phyloP scores from a whole-genome alignment of 2,329 filamentous ascomycete species.

The Penicillium sp. region DNA sequence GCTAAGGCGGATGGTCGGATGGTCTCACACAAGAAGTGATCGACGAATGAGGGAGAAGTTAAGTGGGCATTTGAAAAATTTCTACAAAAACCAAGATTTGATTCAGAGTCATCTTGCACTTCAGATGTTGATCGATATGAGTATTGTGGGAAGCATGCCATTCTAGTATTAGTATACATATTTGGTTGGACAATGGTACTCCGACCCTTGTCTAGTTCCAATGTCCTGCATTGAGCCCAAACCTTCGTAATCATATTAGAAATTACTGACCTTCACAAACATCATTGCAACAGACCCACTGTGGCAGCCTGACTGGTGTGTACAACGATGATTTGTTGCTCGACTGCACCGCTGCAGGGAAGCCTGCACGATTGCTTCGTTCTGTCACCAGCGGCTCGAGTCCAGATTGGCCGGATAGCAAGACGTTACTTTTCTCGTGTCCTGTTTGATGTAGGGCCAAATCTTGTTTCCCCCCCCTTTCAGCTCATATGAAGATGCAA shows the following conservation, averaged over 20 bases:
- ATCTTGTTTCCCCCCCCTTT: neutral
- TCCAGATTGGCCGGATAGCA: constrained; percentile 16
- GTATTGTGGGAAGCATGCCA: neutral
- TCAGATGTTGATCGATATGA: neutral
- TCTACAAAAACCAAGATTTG: neutral
- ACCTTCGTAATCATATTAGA: neutral
- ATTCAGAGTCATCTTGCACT: neutral
- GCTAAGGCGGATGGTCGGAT: constrained; percentile 24
- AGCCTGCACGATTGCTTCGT: constrained; percentile 18
- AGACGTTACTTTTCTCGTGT: neutral
- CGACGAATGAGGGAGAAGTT: constrained; percentile 18
- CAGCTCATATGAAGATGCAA: neutral
- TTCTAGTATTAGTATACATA: neutral
- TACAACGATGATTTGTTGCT: constrained; percentile 28
- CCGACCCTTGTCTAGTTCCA: neutral
- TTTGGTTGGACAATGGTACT: neutral
- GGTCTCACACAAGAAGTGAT: constrained; percentile 26
- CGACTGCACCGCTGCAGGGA: constrained; percentile 17
- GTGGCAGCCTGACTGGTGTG: constrained; percentile 23
- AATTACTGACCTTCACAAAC: constrained; percentile 14
- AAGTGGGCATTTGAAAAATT: constrained; percentile 18
- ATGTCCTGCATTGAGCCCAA: neutral
- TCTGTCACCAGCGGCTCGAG: constrained; percentile 17
- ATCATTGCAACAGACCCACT: constrained; percentile 23
- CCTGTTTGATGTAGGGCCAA: neutral